Evolutionary conservation across 2,329 filamentous ascomycete genomes (phyloP).

Genomic region (Fusarium burgessii): DNA sequence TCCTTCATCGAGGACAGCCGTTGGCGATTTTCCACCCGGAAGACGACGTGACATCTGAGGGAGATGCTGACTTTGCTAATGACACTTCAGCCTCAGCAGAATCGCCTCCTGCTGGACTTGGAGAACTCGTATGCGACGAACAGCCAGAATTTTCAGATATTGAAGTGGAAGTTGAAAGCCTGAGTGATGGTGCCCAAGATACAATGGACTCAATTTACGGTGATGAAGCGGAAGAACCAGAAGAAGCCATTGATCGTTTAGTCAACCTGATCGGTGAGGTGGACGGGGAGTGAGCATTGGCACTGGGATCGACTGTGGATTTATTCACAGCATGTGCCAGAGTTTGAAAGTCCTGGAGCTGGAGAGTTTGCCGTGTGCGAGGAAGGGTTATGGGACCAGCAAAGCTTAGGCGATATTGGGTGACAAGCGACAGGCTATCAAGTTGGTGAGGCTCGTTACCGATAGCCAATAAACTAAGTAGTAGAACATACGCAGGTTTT

Average conservation of each 20-base stretch:
- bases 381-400: neutral
- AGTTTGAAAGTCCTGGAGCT: neutral
- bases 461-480: neutral
- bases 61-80: neutral
- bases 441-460: neutral
- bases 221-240: conserved; percentile 2
- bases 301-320: neutral
- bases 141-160: neutral
- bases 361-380: neutral
- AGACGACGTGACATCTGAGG: neutral
- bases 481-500: neutral
- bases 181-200: neutral
- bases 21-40: conserved; percentile 32
- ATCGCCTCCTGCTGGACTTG: neutral
- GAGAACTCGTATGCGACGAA: neutral
- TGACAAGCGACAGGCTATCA: neutral
- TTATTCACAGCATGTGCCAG: neutral
- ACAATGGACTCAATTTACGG: neutral
- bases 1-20: conserved; percentile 38
- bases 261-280: conserved; percentile 19
- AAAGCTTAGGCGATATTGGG: neutral
- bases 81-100: neutral
- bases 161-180: neutral
- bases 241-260: conserved; percentile 41
- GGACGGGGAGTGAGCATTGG: conserved; percentile 5